Base-by-base conservation (phyloP, 805 yeast genomes). In the Yueomyces sp. region DNA sequence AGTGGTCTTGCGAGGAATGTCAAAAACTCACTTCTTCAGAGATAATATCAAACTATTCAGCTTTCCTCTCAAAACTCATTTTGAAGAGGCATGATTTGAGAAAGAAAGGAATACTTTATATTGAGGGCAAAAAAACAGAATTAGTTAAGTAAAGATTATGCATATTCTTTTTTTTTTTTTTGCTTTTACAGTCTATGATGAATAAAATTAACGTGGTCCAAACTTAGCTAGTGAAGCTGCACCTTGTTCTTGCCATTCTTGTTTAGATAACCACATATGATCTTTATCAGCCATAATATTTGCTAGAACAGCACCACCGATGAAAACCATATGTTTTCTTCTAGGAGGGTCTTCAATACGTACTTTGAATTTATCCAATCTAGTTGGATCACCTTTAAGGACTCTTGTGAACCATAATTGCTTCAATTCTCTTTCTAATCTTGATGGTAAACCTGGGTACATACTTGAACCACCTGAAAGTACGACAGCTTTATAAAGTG, bases 301-400 rank as follows among this genome's bases (percentile, higher is more conserved):
- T 33, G 98, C 97, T 60, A 92, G 73, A 26, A 92, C 97, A 4
- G 97, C 97, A 55, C 98, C 98, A 54, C 98, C 98, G 52, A 90
- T 80, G 66, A 92, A 92, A 34, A 92, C 98, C 96, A 92, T 90
- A 65, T 92, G 96, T 63, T 88, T 83, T 72, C 98, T 86, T 71
- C 97, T 79, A 52, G 98, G 98, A 38, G 98, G 97, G 63, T 92
- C 97, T 64, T 92, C 97, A 56, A 92, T 92, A 66, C 90, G 78
- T 37, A 92, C 96, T 66, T 92, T 92, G 67, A 92, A 90, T 65
- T 88, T 88, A 48, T 77, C 84, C 52, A 92, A 72, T 58, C 97
- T 74, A 19, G 86, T 59, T 29, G 96, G 79, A 65, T 92, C 95
- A 42, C 87, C 87, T 50, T 81, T 77, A 47, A 92, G 75, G 26